Evolutionary conservation across 1,284 basidiomycete genomes (phyloP).

Genomic region (Leccinum subatratum): DNA sequence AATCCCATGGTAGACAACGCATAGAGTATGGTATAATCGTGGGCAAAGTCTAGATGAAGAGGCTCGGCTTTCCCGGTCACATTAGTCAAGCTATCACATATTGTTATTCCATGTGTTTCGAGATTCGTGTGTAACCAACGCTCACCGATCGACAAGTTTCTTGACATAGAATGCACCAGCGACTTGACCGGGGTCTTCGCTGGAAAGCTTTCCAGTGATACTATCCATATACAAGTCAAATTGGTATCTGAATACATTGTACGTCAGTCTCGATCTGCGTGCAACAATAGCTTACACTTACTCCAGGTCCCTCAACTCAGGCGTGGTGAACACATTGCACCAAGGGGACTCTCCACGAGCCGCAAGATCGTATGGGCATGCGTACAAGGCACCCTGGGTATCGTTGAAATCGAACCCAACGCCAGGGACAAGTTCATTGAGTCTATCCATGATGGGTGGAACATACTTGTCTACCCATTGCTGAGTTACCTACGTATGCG

Average conservation of each 20-base stretch:
- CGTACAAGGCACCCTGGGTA: constrained; percentile 43
- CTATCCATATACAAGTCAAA: constrained; percentile 41
- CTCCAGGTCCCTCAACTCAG: constrained; percentile 41
- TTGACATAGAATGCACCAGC: constrained; percentile 42
- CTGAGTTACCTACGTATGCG: constrained; percentile 24
- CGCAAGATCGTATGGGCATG: constrained; percentile 46
- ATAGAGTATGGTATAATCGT: constrained; percentile 45
- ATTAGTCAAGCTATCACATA: constrained; percentile 35
- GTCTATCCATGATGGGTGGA: constrained; percentile 37
- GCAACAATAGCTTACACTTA: constrained; percentile 17
- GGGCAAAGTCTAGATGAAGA: constrained; percentile 44
- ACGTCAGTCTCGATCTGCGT: neutral
- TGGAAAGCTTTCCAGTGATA: constrained; percentile 39
- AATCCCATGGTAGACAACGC: constrained; percentile 42
- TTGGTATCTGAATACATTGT: constrained; percentile 30
- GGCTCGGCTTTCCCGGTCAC: constrained; percentile 30
- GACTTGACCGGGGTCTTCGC: constrained; percentile 36
- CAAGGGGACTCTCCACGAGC: constrained; percentile 36
- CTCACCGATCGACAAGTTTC: constrained; percentile 28
- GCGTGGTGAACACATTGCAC: constrained; percentile 38
- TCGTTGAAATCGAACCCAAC: constrained; percentile 32
- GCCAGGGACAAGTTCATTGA: constrained; percentile 36
- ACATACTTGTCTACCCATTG: constrained; percentile 40
- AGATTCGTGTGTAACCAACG: neutral
- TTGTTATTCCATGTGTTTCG: neutral